These are phyloP conservation scores for Calonectria hongkongensis DNA, from an alignment of 2,329 filamentous ascomycete species.

Conservation along the genomic window DNA sequence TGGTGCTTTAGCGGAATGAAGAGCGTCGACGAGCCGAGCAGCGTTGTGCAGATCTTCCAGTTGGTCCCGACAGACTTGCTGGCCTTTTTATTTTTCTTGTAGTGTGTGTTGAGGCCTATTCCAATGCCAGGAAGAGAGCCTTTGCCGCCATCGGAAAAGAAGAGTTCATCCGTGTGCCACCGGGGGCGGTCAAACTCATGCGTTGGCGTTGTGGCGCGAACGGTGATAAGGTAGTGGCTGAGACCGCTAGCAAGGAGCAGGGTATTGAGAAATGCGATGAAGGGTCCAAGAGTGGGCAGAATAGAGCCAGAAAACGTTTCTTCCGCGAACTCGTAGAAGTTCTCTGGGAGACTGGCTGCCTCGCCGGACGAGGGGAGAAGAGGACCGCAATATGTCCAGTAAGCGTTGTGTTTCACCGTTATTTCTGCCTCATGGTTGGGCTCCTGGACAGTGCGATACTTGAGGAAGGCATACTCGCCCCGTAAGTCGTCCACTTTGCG, in stretches of 20 bases:
- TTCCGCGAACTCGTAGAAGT: constrained; percentile 62
- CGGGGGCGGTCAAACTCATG: constrained; percentile 65
- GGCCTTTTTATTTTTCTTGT: background rate
- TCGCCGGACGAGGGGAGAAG: constrained; percentile 53
- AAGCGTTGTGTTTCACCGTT: constrained; percentile 57
- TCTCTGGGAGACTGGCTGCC: constrained; percentile 54
- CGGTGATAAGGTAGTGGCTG: constrained; percentile 67
- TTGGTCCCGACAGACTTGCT: constrained; percentile 53
- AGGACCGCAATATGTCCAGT: constrained; percentile 68
- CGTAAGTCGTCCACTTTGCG: background rate
- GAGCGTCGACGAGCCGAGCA: constrained; percentile 67
- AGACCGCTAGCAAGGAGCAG: constrained; percentile 61
- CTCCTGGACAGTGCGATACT: constrained; percentile 11
- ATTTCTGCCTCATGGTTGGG: background rate
- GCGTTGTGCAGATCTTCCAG: constrained; percentile 69
- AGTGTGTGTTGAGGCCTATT: constrained; percentile 34
- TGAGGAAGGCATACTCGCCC: constrained; percentile 42
- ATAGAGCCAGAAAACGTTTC: constrained; percentile 60
- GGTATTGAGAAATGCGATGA: constrained; percentile 62
- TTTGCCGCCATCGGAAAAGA: constrained; percentile 57
- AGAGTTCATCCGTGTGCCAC: constrained; percentile 71
- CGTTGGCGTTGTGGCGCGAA: constrained; percentile 66
- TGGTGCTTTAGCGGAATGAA: constrained; percentile 62
- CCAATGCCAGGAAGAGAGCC: constrained; percentile 43
- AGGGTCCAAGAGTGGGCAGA: constrained; percentile 60